phyloP scores from a whole-genome alignment of 2,329 filamentous ascomycete species.

The Cordyceps sp. region DNA sequence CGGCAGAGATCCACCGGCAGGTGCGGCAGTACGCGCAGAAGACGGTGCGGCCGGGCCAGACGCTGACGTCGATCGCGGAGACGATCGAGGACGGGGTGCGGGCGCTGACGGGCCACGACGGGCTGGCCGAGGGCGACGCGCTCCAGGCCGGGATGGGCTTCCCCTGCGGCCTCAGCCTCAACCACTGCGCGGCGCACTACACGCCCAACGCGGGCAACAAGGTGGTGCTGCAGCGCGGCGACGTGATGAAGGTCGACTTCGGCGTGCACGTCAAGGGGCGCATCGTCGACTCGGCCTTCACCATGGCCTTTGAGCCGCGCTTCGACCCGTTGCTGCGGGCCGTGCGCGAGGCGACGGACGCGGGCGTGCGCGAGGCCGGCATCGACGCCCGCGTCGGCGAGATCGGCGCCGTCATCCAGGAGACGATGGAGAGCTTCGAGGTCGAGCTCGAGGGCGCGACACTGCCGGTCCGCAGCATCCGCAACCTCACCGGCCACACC shows the following conservation, averaged over 20 bases:
- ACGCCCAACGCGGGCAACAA: slow-evolving; percentile 80
- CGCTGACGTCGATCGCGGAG: slow-evolving; percentile 66
- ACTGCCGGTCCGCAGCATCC: slow-evolving; percentile 69
- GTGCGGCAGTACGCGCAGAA: slow-evolving; percentile 72
- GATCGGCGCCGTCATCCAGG: slow-evolving; percentile 70
- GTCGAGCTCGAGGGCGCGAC: slow-evolving; percentile 66
- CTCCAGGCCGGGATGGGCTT: slow-evolving; percentile 73
- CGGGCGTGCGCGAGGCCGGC: slow-evolving; percentile 69
- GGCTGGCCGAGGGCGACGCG: slow-evolving; percentile 62
- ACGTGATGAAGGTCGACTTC: slow-evolving; percentile 74
- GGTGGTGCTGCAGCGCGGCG: slow-evolving; percentile 50
- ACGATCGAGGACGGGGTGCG: slow-evolving; percentile 76
- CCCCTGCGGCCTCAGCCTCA: slow-evolving; percentile 68
- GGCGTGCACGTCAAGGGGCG: slow-evolving; percentile 66
- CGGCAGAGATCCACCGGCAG: slow-evolving; percentile 77
- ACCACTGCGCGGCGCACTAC: slow-evolving; percentile 76
- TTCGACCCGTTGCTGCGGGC: slow-evolving; percentile 62
- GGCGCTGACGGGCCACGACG: slow-evolving; percentile 58
- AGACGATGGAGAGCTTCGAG: slow-evolving; percentile 88
- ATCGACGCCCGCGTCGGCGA: slow-evolving; percentile 84
- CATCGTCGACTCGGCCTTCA: slow-evolving; percentile 72
- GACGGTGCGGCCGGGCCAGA: slow-evolving; percentile 66
- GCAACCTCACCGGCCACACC: slow-evolving; percentile 78
- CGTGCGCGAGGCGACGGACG: slow-evolving; percentile 65
- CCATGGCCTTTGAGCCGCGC: slow-evolving; percentile 55